Base-by-base conservation (phyloP, 1,139 yeast species). In the Taphrina wiesneri region DNA sequence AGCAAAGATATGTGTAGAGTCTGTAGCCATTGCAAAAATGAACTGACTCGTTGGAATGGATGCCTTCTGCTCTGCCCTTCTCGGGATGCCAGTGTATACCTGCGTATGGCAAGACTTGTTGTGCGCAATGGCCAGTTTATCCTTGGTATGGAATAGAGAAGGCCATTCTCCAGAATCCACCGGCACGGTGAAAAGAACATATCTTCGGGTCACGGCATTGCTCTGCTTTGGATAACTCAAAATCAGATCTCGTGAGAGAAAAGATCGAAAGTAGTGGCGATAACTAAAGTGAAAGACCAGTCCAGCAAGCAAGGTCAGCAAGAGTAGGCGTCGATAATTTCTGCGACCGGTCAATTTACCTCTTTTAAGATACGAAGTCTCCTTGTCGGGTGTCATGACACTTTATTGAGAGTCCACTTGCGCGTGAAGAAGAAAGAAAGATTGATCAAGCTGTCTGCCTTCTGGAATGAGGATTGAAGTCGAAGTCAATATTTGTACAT, bases 11-110 rank as follows among this genome's bases (percentile, higher is more conserved):
- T 49, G 64, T 19, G 51, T 41, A 5, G 64, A 51, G 26, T 52
- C 56, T 9, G 64, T 60, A 9, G 57, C 64, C 36, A 60, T 36
- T 21, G 64, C 64, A 51, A 60, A 60, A 15, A 60, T 39, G 51
- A 51, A 43, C n/a, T 49, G 39, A 7, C 26, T 25, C 11, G 43
- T 30, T 9, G 39, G 52, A 11, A 47, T 32, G 15, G 56, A 23
- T 9, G 30, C 21, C 28, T 19, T 25, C 26, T 60, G 32, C 13
- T 15, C 23, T n/a, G 9, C 36, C 9, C 47, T 23, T 3, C 57
- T 34, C 4, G 64, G 52, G 5, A 60, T 9, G 30, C 57, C 56
- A 13, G 57, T 19, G 51, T 39, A 60, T 11, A 60, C 49, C 36
- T 54, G 59, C 17, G 49, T 17, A 25, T 19, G 15, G 43, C 19